Percentiles rank a stretch among this genome's conserved stretches.
Evolutionary conservation across 1,284 basidiomycete genomes (phyloP).

Genomic region (Cutaneotrichosporon dermatis): DNA sequence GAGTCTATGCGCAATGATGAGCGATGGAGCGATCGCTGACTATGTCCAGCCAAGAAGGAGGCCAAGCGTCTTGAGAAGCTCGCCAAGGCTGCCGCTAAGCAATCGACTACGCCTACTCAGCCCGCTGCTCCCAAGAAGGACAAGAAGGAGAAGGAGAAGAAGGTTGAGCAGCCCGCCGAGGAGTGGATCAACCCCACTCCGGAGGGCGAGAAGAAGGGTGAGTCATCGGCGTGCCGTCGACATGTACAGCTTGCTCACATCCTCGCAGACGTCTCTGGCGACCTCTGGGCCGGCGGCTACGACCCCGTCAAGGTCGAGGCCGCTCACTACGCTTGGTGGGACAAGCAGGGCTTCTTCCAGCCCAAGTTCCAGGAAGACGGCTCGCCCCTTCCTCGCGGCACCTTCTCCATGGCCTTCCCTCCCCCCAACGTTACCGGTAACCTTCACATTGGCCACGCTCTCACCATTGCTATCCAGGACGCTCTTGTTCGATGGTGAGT

Average conservation of each 20-base stretch:
- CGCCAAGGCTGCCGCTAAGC: conserved; percentile 65
- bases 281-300: conserved; percentile 80
- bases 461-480: conserved; percentile 92
- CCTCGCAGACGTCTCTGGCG: conserved; percentile 64
- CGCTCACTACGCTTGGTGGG: conserved; percentile 99
- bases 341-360: conserved; percentile 80
- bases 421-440: conserved; percentile 99
- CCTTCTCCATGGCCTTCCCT: conserved; percentile 85
- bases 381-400: conserved; percentile 56
- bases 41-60: conserved; percentile 58
- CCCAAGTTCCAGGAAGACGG: conserved; percentile 65
- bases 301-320: conserved; percentile 93
- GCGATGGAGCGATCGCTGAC: conserved; percentile 27
- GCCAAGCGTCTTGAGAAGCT: conserved; percentile 57
- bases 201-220: conserved; percentile 85
- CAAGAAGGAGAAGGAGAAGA: conserved; percentile 63
- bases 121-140: conserved; percentile 60
- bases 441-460: conserved; percentile 92
- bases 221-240: conserved; percentile 9
- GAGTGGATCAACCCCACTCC: conserved; percentile 81
- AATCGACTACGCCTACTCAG: conserved; percentile 45
- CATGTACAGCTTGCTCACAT: too few species aligned
- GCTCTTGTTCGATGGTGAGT: conserved; percentile 75
- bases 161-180: conserved; percentile 58
- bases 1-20: conserved; percentile 25